Conservation (phyloP, 1,284 basidiomycete species). For the Tilletia setariae region DNA sequence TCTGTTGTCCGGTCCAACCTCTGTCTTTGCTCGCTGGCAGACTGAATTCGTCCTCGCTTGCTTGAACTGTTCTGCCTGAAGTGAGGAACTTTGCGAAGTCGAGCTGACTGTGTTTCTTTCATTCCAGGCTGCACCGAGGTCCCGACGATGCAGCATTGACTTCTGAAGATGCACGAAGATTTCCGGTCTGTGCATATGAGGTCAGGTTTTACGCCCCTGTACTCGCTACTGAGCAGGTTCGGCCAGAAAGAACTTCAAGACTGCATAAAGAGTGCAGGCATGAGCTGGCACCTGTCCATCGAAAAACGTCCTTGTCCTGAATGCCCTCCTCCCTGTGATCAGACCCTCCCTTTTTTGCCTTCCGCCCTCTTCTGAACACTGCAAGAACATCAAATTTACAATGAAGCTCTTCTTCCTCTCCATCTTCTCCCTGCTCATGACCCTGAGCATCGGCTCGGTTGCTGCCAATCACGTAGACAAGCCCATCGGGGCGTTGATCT, state of each 20-base stretch:
- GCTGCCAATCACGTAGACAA: not conserved
- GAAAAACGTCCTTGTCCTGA: not conserved
- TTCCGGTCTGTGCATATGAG: too few relatives aligned
- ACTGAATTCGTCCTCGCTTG: too few relatives aligned
- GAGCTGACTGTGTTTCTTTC: too few relatives aligned
- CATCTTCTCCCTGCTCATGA: not conserved
- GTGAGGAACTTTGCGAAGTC: too few relatives aligned
- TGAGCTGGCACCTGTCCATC: not conserved
- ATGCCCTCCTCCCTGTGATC: not conserved
- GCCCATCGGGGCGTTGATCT: not conserved
- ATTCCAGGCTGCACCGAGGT: too few relatives aligned
- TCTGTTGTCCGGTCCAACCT: too few relatives aligned
- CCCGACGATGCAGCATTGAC: too few relatives aligned
- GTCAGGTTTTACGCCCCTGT: too few relatives aligned
- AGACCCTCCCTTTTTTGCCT: not conserved
- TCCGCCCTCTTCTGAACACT: not conserved
- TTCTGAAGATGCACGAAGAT: too few relatives aligned
- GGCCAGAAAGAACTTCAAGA: not conserved
- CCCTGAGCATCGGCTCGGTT: not conserved
- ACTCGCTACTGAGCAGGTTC: not conserved
- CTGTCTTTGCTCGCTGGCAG: too few relatives aligned
- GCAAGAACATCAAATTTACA: too few relatives aligned
- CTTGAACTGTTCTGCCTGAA: too few relatives aligned
- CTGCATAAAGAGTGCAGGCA: not conserved
- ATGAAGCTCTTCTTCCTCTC: not conserved